phyloP scores from a whole-genome alignment of 192 early-diverging fungal genomes.

The Piromyces sp. region DNA sequence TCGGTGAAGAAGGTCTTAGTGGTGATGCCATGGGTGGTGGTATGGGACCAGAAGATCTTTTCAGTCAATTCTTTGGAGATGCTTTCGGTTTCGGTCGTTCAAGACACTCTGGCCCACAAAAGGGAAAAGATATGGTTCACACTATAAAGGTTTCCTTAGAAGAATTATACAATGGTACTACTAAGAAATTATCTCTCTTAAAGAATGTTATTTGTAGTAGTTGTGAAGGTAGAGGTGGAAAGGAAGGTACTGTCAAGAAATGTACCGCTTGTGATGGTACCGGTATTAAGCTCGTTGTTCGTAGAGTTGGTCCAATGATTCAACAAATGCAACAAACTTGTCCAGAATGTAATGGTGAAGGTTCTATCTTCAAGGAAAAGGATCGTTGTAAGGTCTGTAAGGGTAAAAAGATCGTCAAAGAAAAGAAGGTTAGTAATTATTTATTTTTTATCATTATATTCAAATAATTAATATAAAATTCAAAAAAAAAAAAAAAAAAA shows the following conservation, averaged over 20 bases:
- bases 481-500: too few species aligned
- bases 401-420: constrained; percentile 68
- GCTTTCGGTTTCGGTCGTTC: constrained; percentile 52
- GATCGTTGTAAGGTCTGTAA: constrained; percentile 79
- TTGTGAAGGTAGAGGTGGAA: constrained; percentile 93
- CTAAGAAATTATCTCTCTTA: constrained; percentile 84
- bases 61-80: constrained; percentile 91
- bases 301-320: constrained; percentile 98
- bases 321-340: constrained; percentile 99
- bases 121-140: constrained; percentile 89
- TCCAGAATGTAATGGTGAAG: constrained; percentile 71
- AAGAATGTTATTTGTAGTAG: constrained; percentile 78
- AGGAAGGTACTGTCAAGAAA: constrained; percentile 73
- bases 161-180: constrained; percentile 78
- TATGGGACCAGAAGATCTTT: constrained; percentile 69
- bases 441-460: too few species aligned
- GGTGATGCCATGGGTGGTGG: constrained; percentile 36
- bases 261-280: constrained; percentile 75
- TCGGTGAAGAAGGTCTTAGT: constrained; percentile 17
- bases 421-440: constrained; percentile 64
- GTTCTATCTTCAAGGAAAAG: constrained; percentile 79
- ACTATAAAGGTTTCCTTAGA: constrained; percentile 68
- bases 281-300: constrained; percentile 73
- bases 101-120: constrained; percentile 59
- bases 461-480: too few species aligned